A percentile compares a stretch with the other conserved stretches of the same genome.
Evolutionary conservation across 2,329 filamentous ascomycete species (phyloP).

Genomic region (Pyricularia pennisetigena): DNA sequence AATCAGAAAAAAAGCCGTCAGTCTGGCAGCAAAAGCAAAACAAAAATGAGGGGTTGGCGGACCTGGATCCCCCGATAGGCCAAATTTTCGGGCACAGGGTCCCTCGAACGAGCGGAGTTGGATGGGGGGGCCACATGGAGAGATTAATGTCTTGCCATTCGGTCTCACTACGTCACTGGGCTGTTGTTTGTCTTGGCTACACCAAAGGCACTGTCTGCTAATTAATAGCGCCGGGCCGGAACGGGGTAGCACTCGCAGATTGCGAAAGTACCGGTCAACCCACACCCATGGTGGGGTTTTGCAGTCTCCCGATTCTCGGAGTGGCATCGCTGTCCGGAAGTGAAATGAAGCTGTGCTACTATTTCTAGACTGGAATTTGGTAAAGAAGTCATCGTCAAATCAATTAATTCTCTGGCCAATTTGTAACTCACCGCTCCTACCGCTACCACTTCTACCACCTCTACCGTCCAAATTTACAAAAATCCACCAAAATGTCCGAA

Average conservation of each 20-base stretch:
- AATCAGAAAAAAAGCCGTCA: neutral
- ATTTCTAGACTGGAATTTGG: too few relatives aligned
- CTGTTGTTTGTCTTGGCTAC: neutral
- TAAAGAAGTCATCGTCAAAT: too few relatives aligned
- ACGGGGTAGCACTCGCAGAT: neutral
- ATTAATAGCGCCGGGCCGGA: neutral
- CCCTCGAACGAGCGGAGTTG: neutral
- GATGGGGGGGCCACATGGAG: neutral
- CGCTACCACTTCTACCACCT: too few relatives aligned
- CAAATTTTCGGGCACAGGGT: neutral
- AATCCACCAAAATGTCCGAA: conserved; percentile 28
- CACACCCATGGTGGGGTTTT: neutral
- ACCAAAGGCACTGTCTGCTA: neutral
- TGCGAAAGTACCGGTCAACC: neutral
- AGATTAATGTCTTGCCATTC: neutral
- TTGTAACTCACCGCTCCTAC: too few relatives aligned
- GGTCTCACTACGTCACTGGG: neutral
- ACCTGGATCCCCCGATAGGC: neutral
- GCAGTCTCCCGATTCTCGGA: neutral
- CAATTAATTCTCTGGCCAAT: too few relatives aligned
- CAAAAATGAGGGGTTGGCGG: neutral
- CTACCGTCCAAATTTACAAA: conserved; percentile 4
- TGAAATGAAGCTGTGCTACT: neutral
- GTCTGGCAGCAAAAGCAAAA: neutral
- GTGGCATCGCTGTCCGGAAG: neutral